Conservation (phyloP, 139 green algal species). For the Mychonastes homosphaera region DNA sequence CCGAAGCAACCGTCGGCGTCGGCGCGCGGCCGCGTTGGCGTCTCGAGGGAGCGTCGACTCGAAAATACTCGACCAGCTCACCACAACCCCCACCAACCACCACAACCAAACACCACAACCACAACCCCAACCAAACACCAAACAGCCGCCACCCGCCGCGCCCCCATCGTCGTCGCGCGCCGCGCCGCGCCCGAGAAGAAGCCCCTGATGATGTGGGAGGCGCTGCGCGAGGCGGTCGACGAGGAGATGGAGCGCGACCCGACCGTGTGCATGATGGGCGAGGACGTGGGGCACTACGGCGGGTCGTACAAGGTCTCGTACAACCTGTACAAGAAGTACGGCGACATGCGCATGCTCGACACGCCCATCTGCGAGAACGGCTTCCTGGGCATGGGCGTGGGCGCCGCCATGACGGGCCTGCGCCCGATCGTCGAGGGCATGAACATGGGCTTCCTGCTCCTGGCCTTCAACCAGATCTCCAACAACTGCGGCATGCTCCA, state of each 20-base stretch:
- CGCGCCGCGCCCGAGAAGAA: constrained; percentile 59
- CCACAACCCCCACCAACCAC: too few relatives aligned
- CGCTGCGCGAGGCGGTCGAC: constrained; percentile 73
- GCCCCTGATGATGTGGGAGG: constrained; percentile 86
- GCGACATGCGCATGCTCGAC: constrained; percentile 83
- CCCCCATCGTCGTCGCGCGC: too few relatives aligned
- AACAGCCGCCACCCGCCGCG: too few relatives aligned
- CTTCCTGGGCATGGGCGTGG: constrained; percentile 95
- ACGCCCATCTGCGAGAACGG: constrained; percentile 93
- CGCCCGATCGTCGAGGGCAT: constrained; percentile 94
- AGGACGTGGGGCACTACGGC: constrained; percentile 94
- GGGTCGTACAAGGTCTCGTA: constrained; percentile 90
- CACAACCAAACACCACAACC: too few relatives aligned
- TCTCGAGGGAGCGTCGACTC: too few relatives aligned
- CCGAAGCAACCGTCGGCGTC: too few relatives aligned
- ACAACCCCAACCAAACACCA: too few relatives aligned
- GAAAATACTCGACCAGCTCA: too few relatives aligned
- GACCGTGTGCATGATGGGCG: constrained; percentile 82
- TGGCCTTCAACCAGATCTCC: constrained; percentile 98
- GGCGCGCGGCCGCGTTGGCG: too few relatives aligned
- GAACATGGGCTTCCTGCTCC: constrained; percentile 97
- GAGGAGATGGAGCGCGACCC: constrained; percentile 94
- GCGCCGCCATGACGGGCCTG: constrained; percentile 91
- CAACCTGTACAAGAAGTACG: constrained; percentile 94
- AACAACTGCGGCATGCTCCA: constrained; percentile 98